A percentile compares a stretch with the other conserved stretches of the same genome.
Evolutionary conservation across 2,329 filamentous ascomycete species (phyloP).

Genomic region (Fusarium sp.): DNA sequence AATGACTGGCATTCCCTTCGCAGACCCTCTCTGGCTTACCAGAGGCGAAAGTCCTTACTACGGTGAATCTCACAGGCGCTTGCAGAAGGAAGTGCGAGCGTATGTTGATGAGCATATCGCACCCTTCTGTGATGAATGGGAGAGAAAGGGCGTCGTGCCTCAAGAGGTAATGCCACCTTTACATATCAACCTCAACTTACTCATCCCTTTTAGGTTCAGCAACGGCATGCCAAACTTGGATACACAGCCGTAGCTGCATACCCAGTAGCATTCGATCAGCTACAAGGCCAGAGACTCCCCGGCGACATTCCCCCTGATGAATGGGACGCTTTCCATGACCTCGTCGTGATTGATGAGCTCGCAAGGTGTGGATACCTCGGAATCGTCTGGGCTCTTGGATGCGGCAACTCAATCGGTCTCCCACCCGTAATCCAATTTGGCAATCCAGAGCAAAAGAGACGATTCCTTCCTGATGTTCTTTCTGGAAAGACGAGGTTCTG

Average conservation of each 20-base stretch:
- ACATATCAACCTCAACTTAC: neutral
- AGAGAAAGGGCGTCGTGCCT: neutral
- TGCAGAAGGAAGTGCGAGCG: slow-evolving; percentile 19
- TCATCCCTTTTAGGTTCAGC: neutral
- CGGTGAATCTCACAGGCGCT: slow-evolving; percentile 9
- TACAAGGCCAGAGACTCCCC: neutral
- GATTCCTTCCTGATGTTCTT: neutral
- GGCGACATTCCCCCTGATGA: neutral
- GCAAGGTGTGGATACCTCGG: neutral
- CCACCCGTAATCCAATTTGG: neutral
- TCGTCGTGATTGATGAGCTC: neutral
- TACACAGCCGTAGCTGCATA: neutral
- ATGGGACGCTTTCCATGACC: neutral
- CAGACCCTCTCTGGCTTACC: slow-evolving; percentile 27
- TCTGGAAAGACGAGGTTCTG: neutral
- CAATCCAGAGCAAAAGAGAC: neutral
- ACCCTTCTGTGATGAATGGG: neutral
- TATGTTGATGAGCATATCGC: neutral
- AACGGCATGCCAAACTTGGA: neutral
- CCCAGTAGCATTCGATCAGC: neutral
- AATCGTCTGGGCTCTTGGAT: neutral
- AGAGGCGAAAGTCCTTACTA: slow-evolving; percentile 16
- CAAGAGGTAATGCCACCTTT: neutral
- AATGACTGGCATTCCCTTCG: slow-evolving; percentile 22
- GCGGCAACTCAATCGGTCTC: neutral